Base-by-base conservation (phyloP, 2,329 filamentous ascomycete genomes). In the Juglanconis sp. region DNA sequence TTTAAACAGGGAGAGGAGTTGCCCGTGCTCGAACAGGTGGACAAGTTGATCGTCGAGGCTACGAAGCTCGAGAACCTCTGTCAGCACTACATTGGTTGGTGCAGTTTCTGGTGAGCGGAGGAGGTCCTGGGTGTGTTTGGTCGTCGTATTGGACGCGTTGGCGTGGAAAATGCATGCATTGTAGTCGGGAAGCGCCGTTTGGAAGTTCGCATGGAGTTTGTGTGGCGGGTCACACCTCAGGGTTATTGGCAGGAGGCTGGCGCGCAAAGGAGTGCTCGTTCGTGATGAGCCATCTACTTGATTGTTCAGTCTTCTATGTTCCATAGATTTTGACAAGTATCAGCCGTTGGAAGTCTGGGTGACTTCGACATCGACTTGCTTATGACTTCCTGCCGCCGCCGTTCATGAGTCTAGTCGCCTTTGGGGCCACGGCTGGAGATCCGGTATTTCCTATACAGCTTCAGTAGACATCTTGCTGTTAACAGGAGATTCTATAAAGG, bases 1-100 rank as follows among this genome's bases (percentile, higher is more conserved):
- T 99, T 99, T 75, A 93, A 92, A 74, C 84, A 87, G 3, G 84
- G 84, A 50, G 90, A 96, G 69, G 94, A 98, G 76, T 81, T 99
- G 64, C 88, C 87, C 60, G 87, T 96, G 30, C 87, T 91, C 59
- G 86, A 87, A 63, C 95, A 99, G 77, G 96, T 99, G 5, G 94
- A 96, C 75, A 94, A 96, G 74, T 79, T 99, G 69, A 90, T 99
- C 68, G 88, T 90, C 63, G 94, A 99, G 79, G 95, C 95, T 30
- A 99, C 95, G 6, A 97, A 95, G 71, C 81, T 98, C 68, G 95
- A 98, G 82, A 98, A 98, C 73, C 79, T 99, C 63, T 99, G 95
- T 73, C 95, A 98, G 80, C 95, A 98, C 79, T 99, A 97, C 74
- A 96, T 98, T 68, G 95, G 95, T 65, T 98, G 94, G 94, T 98